A percentile compares a stretch with the other conserved stretches of the same genome.
phyloP scores from a whole-genome alignment of 768 basidiomycete species.

The Leccinum ochraceum region DNA sequence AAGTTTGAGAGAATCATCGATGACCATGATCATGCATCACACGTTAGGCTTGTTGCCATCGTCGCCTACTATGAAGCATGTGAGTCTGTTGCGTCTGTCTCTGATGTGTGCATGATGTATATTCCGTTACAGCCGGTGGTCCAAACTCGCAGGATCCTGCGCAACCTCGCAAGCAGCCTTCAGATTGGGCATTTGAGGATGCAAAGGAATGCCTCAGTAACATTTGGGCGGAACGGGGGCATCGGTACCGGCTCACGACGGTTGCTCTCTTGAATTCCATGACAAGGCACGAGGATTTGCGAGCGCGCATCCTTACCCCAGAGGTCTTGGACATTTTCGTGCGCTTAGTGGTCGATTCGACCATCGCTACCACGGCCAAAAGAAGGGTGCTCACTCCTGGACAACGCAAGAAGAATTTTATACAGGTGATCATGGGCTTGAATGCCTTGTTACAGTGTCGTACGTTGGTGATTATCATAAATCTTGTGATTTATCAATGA shows the following conservation, averaged over 20 bases:
- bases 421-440: slow-evolving; percentile 24
- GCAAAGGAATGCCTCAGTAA: too few species aligned
- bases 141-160: not conserved
- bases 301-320: slow-evolving; percentile 14
- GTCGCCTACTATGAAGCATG: slow-evolving; percentile 24
- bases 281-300: slow-evolving; percentile 18
- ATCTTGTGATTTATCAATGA: not conserved
- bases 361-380: not conserved
- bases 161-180: not conserved
- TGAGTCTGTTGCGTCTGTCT: slow-evolving; percentile 5
- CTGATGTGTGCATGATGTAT: not conserved
- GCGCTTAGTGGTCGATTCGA: slow-evolving; percentile 12
- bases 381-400: not conserved
- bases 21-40: slow-evolving; percentile 5
- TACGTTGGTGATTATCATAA: slow-evolving; percentile 3
- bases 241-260: slow-evolving; percentile 20
- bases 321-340: slow-evolving; percentile 17
- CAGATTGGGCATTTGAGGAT: slow-evolving; percentile 4
- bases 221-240: slow-evolving; percentile 13
- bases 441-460: slow-evolving; percentile 18
- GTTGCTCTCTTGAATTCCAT: slow-evolving; percentile 25
- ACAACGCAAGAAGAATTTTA: slow-evolving; percentile 7
- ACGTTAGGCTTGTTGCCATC: slow-evolving; percentile 24
- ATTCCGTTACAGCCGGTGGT: slow-evolving; percentile 5
- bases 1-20: slow-evolving; percentile 12